Percentiles rank a stretch among this genome's conserved stretches.
phyloP scores from a whole-genome alignment of 495 filamentous ascomycete species.

The Chaetomium tenue region DNA sequence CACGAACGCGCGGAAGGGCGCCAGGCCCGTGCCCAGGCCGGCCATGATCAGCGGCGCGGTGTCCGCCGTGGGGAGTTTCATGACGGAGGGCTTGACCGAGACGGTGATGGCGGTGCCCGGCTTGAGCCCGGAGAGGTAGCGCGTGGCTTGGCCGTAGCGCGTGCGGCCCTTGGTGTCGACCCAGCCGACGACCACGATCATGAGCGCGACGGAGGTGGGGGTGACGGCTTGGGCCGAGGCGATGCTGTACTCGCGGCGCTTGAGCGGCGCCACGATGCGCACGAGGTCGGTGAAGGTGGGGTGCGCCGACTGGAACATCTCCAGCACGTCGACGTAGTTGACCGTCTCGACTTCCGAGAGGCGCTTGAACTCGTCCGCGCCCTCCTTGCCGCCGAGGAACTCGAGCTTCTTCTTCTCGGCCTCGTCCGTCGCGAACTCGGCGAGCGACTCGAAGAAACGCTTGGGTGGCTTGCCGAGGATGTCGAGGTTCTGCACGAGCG shows the following conservation, averaged over 20 bases:
- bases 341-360: conserved; percentile 89
- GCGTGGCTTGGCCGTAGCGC: conserved; percentile 88
- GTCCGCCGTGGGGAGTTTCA: conserved; percentile 87
- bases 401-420: conserved; percentile 77
- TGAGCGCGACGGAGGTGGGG: conserved; percentile 80
- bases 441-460: conserved; percentile 90
- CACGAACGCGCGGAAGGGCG: conserved; percentile 96
- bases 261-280: conserved; percentile 84
- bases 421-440: conserved; percentile 80
- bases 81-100: conserved; percentile 91
- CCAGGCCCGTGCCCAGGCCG: conserved; percentile 95
- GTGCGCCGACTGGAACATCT: conserved; percentile 84
- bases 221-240: conserved; percentile 92
- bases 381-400: conserved; percentile 75
- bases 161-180: conserved; percentile 82
- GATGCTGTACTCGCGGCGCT: conserved; percentile 96
- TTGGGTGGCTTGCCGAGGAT: conserved; percentile 96
- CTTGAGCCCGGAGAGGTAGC: conserved; percentile 73
- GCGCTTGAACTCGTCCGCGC: conserved; percentile 90
- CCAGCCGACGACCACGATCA: conserved; percentile 98
- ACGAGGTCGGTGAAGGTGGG: conserved; percentile 88
- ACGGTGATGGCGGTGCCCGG: conserved; percentile 78
- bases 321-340: conserved; percentile 87
- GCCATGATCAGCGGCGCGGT: conserved; percentile 97
- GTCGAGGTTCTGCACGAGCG: conserved; percentile 89